A percentile compares a stretch with the other conserved stretches of the same genome.
These are phyloP conservation scores for Paraphoma chrysanthemicola DNA, from an alignment of 2,329 filamentous ascomycete species.

Conservation along the genomic window DNA sequence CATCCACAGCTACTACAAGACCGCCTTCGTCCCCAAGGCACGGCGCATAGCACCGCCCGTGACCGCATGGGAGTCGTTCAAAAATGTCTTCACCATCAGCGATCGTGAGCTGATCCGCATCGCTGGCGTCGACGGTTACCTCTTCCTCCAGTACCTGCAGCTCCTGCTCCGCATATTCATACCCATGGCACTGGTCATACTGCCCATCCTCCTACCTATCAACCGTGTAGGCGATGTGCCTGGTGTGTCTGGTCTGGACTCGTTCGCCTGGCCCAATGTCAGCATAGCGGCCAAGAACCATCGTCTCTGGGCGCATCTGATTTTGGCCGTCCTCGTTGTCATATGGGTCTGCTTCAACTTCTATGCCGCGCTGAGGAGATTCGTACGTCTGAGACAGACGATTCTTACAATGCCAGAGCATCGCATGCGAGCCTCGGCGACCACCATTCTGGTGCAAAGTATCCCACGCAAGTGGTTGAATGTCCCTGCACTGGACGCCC, in stretches of 20 bases:
- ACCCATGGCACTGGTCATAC: conserved; percentile 76
- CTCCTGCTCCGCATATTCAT: conserved; percentile 91
- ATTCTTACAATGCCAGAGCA: conserved; percentile 95
- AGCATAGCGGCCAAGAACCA: conserved; percentile 63
- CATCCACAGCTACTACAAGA: conserved; percentile 46
- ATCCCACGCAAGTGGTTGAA: conserved; percentile 93
- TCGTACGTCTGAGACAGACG: conserved; percentile 91
- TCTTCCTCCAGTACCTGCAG: conserved; percentile 90
- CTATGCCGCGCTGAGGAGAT: conserved; percentile 84
- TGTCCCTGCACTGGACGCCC: conserved; percentile 76
- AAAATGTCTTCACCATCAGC: conserved; percentile 68
- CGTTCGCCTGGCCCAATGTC: conserved; percentile 89
- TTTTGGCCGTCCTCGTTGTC: conserved; percentile 79
- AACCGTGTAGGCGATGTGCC: conserved; percentile 75
- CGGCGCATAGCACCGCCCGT: conserved; percentile 43
- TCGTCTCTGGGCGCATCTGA: conserved; percentile 83
- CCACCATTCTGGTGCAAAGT: conserved; percentile 89
- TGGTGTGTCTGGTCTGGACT: conserved; percentile 68
- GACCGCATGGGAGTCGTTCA: conserved; percentile 46
- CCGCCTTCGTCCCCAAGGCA: conserved; percentile 45
- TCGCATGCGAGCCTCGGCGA: conserved; percentile 89
- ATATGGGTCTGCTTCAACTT: conserved; percentile 87
- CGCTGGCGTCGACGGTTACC: conserved; percentile 95
- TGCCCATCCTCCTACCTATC: conserved; percentile 85
- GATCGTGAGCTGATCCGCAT: conserved; percentile 90